Percentiles rank a stretch among this genome's conserved stretches.
Evolutionary conservation across 257 asterid species (phyloP).

Genomic region (Capsicum chinense): DNA sequence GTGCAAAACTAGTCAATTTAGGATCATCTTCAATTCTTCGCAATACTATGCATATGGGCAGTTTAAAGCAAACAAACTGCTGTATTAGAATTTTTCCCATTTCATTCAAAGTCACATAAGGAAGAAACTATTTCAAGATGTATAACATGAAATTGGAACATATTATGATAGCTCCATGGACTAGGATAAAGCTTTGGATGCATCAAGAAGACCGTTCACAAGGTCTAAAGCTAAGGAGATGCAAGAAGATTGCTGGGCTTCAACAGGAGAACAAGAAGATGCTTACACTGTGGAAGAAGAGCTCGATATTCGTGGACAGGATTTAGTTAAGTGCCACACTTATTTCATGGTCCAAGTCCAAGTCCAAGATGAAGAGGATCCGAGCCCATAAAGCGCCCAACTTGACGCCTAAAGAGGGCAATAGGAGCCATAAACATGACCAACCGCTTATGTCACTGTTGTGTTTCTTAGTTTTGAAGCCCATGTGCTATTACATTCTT

Average conservation of each 20-base stretch:
- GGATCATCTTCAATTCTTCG: not conserved
- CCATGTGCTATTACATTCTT: not conserved
- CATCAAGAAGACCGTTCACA: not conserved
- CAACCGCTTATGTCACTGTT: not conserved
- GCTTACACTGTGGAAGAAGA: not conserved
- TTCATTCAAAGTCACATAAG: not conserved
- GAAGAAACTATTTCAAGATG: not conserved
- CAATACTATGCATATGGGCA: not conserved
- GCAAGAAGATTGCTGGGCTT: not conserved
- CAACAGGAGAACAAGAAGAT: not conserved
- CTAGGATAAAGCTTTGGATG: not conserved
- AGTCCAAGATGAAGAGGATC: constrained; percentile 4
- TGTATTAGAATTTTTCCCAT: not conserved
- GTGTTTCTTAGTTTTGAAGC: not conserved
- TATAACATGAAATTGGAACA: not conserved
- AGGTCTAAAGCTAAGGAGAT: constrained; percentile 4
- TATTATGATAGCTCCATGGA: not conserved
- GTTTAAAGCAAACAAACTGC: not conserved
- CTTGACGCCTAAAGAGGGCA: not conserved
- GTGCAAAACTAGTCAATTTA: constrained; percentile 1
- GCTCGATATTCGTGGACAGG: not conserved
- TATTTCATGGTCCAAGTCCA: not conserved
- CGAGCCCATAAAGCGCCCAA: not conserved
- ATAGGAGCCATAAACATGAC: not conserved
- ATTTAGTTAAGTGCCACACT: not conserved